Conservation (phyloP, 1,139 yeast genomes). For the Sugiyamaella sp. region DNA sequence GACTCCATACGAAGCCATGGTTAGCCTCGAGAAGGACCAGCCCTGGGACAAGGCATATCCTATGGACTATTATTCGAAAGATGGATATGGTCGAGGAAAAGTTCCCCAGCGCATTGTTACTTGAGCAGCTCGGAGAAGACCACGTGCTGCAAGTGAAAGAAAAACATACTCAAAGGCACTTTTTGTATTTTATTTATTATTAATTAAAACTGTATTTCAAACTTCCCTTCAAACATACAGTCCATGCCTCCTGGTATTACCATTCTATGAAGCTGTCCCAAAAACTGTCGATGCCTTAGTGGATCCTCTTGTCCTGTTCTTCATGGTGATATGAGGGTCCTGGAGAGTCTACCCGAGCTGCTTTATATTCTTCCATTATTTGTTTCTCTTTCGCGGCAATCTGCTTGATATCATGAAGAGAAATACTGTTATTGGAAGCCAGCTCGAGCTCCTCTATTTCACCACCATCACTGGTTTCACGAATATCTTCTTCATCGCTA, state of each 20-base stretch:
- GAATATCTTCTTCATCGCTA: constrained; percentile 29
- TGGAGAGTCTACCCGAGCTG: constrained; percentile 18
- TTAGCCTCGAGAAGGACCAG: constrained; percentile 71
- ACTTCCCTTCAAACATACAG: neutral
- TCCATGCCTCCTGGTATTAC: neutral
- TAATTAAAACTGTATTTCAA: no score
- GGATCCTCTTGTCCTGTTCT: constrained; percentile 5
- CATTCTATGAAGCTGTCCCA: no score
- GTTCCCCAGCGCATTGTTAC: constrained; percentile 49
- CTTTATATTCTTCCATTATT: constrained; percentile 25
- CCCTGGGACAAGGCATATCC: constrained; percentile 76
- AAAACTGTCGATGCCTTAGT: no score
- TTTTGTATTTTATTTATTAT: no score
- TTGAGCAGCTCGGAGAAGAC: no score
- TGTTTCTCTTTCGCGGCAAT: constrained; percentile 31
- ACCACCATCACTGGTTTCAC: constrained; percentile 26
- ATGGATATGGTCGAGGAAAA: constrained; percentile 92
- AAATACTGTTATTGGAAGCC: constrained; percentile 21
- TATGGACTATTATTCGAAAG: constrained; percentile 90
- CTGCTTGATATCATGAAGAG: constrained; percentile 31
- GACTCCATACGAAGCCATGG: constrained; percentile 97
- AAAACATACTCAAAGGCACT: no score
- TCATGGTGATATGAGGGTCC: constrained; percentile 11
- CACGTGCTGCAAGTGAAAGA: no score
- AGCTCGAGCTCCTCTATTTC: constrained; percentile 24